These are phyloP conservation scores for Colletotrichum caudatum DNA, from an alignment of 2,329 filamentous ascomycete species.

Conservation along the genomic window DNA sequence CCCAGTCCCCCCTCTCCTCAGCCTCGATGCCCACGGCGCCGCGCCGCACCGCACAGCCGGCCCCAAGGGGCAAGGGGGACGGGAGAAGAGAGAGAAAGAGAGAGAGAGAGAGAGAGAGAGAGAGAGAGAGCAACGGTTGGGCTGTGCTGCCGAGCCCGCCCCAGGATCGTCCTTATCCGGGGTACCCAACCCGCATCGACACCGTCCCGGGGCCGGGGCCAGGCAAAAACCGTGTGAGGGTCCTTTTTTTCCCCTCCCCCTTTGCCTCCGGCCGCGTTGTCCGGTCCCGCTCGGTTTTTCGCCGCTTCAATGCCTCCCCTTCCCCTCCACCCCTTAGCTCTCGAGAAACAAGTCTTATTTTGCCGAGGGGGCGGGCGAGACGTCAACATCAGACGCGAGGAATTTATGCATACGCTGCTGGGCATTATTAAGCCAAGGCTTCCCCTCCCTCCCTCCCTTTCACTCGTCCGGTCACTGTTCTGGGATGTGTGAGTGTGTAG, in stretches of 20 bases:
- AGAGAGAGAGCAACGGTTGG: background rate
- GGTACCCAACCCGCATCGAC: background rate
- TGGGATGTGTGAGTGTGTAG: background rate
- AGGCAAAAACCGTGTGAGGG: background rate
- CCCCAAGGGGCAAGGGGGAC: too few relatives aligned
- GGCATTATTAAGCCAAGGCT: background rate
- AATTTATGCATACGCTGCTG: conserved; percentile 18
- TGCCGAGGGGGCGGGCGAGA: background rate
- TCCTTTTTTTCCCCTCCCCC: too few relatives aligned
- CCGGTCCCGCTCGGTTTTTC: background rate
- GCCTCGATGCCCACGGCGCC: conserved; percentile 14
- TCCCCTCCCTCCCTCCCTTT: too few relatives aligned
- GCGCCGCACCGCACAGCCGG: conserved; percentile 16
- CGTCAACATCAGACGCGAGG: conserved; percentile 14
- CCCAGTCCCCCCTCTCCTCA: background rate
- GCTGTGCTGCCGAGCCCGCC: conserved; percentile 14
- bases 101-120: too few relatives aligned
- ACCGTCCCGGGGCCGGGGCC: conserved; percentile 9
- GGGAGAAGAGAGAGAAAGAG: background rate
- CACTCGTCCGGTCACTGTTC: too few relatives aligned
- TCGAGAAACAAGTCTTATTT: background rate
- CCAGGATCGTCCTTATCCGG: conserved; percentile 1
- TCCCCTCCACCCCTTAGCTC: too few relatives aligned
- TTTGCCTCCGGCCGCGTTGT: conserved; percentile 1
- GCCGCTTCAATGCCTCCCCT: background rate